Evolutionary conservation across 306 rosid species (phyloP), one percentile per base, ranked within the genome.

Genomic region (Citrullus colocynthis): DNA sequence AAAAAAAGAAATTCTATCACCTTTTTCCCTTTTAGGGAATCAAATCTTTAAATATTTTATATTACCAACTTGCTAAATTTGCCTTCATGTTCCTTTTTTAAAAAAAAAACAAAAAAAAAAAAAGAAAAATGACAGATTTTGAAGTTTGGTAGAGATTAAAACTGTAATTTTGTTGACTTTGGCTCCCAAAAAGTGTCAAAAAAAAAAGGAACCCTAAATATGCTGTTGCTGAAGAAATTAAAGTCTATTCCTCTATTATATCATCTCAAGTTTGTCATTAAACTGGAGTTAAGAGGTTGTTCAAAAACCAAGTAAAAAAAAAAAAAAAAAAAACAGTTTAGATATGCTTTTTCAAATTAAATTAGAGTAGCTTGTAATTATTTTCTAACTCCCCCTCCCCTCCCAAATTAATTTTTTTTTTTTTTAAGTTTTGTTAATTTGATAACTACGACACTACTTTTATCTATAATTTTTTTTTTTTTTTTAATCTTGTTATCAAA

Each of bases 121-220:
- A 48, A 48, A 12, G 7, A 12, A 45, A 45, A 45, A 42, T 4
- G 6, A 36, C 5, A 65, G 8, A 17, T 51, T 18, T 66, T 12
- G 32, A 42, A n/a, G 18, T 69, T 20, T 42, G 75, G 55, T 39
- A 2, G 52, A 24, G 54, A 48, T 48, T 48, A 12, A 48, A 42
- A 69, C 75, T 69, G 75, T 69, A 44, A 69, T n/a, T 44, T 69
- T 20, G 56, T 69, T 69, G 75, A 69, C 75, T 69, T 69, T 69
- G 45, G 34, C 18, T 42, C 37, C 36, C 10, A 21, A 69, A 69
- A 69, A 44, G 36, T 69, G 75, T 69, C 7, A 39, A 67, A 6
- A 28, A 8, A 16, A 36, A 2, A 5, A 0, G 7, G 1, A 39
- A 69, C 34, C 75, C 37, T 65, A 65, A 65, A 9, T 6, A 44